Conservation (phyloP, 495 filamentous ascomycete species). For the Sphaerosporella brunnea region DNA sequence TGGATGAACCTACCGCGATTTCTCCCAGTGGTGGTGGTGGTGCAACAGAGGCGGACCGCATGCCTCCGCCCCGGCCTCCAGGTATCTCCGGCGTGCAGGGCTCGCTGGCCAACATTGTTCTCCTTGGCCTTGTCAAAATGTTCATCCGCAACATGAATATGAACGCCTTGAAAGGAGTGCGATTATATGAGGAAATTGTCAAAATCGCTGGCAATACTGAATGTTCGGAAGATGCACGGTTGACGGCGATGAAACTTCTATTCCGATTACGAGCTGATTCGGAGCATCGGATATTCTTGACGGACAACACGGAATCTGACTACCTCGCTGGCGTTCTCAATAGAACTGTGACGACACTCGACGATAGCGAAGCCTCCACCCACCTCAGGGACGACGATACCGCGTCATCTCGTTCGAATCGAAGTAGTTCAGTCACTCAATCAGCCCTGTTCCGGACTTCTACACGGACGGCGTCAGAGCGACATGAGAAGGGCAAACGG, state of each 20-base stretch:
- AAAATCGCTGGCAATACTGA: slow-evolving; percentile 38
- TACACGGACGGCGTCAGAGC: slow-evolving; percentile 10
- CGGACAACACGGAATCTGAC: slow-evolving; percentile 46
- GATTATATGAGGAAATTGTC: slow-evolving; percentile 38
- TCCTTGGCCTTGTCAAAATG: slow-evolving; percentile 38
- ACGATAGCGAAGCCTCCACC: not conserved
- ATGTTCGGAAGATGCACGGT: slow-evolving; percentile 47
- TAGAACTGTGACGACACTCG: slow-evolving; percentile 35
- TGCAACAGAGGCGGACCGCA: not conserved
- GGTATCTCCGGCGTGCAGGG: not conserved
- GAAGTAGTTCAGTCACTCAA: slow-evolving; percentile 21
- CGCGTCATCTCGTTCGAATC: slow-evolving; percentile 17
- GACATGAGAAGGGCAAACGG: slow-evolving; percentile 11
- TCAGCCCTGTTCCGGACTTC: slow-evolving; percentile 12
- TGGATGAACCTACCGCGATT: slow-evolving; percentile 2
- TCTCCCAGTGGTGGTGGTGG: not conserved
- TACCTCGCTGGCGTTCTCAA: slow-evolving; percentile 52
- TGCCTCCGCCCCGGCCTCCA: not conserved
- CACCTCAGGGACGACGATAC: slow-evolving; percentile 13
- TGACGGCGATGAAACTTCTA: slow-evolving; percentile 67
- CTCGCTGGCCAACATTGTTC: slow-evolving; percentile 37
- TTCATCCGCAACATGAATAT: slow-evolving; percentile 44
- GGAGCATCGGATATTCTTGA: slow-evolving; percentile 50
- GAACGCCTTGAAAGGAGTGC: slow-evolving; percentile 35
- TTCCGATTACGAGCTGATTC: slow-evolving; percentile 72